phyloP scores from a whole-genome alignment of 2,329 filamentous ascomycete species.

The Alternaria brassicae region DNA sequence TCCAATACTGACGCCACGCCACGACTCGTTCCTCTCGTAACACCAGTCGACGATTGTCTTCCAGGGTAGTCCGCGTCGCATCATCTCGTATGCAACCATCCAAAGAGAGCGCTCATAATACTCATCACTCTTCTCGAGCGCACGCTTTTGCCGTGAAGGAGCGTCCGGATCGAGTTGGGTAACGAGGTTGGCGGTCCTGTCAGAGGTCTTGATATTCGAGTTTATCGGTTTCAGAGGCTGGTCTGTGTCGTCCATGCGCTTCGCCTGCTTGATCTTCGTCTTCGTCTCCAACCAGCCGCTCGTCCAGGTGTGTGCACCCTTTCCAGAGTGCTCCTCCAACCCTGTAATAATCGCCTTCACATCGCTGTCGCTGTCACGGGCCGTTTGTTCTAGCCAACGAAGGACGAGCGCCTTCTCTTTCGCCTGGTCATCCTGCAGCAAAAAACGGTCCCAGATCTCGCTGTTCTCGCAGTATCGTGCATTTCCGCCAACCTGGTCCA shows the following conservation, averaged over 20 bases:
- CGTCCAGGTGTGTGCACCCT: slow-evolving; percentile 70
- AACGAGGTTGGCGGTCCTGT: slow-evolving; percentile 68
- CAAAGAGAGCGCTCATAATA: slow-evolving; percentile 91
- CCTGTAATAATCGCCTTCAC: slow-evolving; percentile 79
- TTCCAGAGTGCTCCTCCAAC: slow-evolving; percentile 72
- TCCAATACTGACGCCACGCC: slow-evolving; percentile 85
- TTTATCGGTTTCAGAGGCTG: slow-evolving; percentile 47
- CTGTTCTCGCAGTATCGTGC: slow-evolving; percentile 65
- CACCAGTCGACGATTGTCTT: slow-evolving; percentile 84
- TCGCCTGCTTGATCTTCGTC: slow-evolving; percentile 86
- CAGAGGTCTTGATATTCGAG: slow-evolving; percentile 55
- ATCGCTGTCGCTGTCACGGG: slow-evolving; percentile 70
- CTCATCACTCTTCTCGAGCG: slow-evolving; percentile 81
- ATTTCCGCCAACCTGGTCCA: slow-evolving; percentile 42
- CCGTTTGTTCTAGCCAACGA: slow-evolving; percentile 84
- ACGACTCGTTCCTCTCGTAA: slow-evolving; percentile 81
- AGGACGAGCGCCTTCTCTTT: slow-evolving; percentile 81
- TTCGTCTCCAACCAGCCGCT: slow-evolving; percentile 94
- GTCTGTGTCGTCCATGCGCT: slow-evolving; percentile 68
- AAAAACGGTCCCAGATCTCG: slow-evolving; percentile 75
- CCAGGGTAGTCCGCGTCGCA: slow-evolving; percentile 81
- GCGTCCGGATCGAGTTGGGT: slow-evolving; percentile 94
- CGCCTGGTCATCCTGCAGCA: slow-evolving; percentile 74
- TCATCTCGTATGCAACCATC: slow-evolving; percentile 92
- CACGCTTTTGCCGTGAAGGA: slow-evolving; percentile 76